Percentiles rank a stretch among this genome's conserved stretches.
Conservation (phyloP, 116 monocot species). For the Phalaenopsis hybrid region DNA sequence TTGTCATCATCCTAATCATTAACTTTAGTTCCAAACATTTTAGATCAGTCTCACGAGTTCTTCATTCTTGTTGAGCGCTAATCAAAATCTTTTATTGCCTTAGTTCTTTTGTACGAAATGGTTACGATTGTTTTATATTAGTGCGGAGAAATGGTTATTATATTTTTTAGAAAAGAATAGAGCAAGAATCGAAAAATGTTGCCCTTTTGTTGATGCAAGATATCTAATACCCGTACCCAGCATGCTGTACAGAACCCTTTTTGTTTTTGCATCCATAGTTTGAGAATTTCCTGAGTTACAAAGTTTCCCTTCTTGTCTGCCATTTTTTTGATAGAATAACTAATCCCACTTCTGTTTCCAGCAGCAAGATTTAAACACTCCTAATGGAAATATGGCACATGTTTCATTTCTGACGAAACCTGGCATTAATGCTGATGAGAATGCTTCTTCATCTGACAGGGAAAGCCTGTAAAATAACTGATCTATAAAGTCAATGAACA, state of each 20-base stretch:
- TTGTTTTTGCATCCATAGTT: neutral
- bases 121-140: neutral
- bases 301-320: neutral
- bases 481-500: neutral
- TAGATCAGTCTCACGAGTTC: neutral
- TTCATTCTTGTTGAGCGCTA: slow-evolving; percentile 1
- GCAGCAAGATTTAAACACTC: slow-evolving; percentile 45
- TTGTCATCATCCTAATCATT: neutral
- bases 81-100: neutral
- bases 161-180: neutral
- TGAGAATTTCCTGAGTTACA: neutral
- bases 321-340: neutral
- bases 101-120: too few species aligned
- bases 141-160: neutral
- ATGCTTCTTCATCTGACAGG: slow-evolving; percentile 62
- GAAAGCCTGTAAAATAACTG: slow-evolving; percentile 68
- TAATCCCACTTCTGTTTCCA: slow-evolving; percentile 20
- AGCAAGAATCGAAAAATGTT: neutral
- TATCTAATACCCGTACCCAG: too few species aligned
- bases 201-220: neutral
- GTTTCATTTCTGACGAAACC: slow-evolving; percentile 51
- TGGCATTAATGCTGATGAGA: slow-evolving; percentile 37
- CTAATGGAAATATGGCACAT: slow-evolving; percentile 45
- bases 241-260: neutral
- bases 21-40: too few species aligned